Percentiles rank a stretch among this genome's conserved stretches.
Conservation (phyloP, 2,329 filamentous ascomycete species). For the Neonectria coccinea region DNA sequence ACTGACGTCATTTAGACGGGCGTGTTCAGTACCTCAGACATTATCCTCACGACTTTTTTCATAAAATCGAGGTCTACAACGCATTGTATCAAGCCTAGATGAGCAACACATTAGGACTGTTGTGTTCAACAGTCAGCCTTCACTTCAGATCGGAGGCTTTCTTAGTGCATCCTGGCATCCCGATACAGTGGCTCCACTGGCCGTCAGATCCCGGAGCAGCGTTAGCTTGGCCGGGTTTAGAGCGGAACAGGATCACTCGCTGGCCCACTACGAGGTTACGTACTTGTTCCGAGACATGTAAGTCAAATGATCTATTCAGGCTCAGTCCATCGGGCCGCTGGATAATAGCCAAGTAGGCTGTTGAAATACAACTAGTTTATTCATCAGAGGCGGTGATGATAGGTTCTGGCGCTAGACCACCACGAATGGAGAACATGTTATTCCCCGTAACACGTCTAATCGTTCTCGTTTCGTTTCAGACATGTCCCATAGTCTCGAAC, state of each 20-base stretch:
- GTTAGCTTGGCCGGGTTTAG: conserved; percentile 7
- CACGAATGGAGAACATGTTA: neutral
- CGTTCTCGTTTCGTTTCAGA: neutral
- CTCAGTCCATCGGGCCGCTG: neutral
- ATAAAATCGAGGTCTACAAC: too few species aligned
- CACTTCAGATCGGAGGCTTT: neutral
- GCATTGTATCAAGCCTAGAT: neutral
- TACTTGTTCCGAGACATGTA: neutral
- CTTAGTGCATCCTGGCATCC: neutral
- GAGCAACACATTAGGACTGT: neutral
- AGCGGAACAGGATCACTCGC: neutral
- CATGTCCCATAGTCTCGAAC: neutral
- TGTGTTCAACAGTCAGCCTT: neutral
- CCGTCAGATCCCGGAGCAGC: conserved; percentile 6
- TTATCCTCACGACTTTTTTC: neutral
- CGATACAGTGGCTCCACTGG: conserved; percentile 3
- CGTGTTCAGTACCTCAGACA: neutral
- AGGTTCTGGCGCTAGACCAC: neutral
- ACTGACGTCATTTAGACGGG: conserved; percentile 44
- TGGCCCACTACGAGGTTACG: neutral
- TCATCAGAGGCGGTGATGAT: neutral
- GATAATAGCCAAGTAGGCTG: neutral
- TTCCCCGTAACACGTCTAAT: neutral
- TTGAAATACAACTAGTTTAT: neutral
- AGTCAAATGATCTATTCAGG: neutral